Evolutionary conservation across 2,329 filamentous ascomycete genomes (phyloP).

Genomic region (Truncatella angustata): DNA sequence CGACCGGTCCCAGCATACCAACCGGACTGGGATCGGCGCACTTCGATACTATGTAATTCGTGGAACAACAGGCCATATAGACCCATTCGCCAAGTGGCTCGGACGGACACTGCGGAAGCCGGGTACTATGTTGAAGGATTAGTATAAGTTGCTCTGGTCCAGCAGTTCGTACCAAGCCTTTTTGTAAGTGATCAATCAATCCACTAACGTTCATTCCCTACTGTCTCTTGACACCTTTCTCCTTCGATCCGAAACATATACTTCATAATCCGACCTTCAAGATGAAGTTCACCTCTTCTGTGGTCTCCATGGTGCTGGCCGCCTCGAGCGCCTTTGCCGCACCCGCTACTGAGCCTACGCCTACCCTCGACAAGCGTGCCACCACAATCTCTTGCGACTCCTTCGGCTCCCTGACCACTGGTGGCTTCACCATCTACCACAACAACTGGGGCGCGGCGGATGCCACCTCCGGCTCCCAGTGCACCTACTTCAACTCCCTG

Average conservation of each 20-base stretch:
- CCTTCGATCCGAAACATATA: too few relatives aligned
- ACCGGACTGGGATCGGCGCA: neutral
- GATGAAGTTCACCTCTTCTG: conserved; percentile 10
- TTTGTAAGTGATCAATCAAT: too few relatives aligned
- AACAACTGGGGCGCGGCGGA: conserved; percentile 46
- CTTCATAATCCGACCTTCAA: neutral
- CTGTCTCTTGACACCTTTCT: neutral
- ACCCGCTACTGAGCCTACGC: conserved; percentile 22
- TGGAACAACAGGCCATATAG: conserved; percentile 1
- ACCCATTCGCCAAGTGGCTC: neutral
- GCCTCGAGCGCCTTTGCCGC: conserved; percentile 16
- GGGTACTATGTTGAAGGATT: neutral
- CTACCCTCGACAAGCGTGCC: conserved; percentile 32
- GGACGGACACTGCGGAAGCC: neutral
- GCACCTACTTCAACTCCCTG: conserved; percentile 37
- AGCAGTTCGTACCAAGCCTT: neutral
- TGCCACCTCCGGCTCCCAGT: conserved; percentile 39
- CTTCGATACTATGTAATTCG: conserved; percentile 8
- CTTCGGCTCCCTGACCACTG: conserved; percentile 34
- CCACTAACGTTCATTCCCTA: neutral
- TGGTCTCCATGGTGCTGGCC: conserved; percentile 28
- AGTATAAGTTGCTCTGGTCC: neutral
- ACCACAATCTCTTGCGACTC: conserved; percentile 34
- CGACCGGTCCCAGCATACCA: conserved; percentile 1
- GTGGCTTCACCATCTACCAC: conserved; percentile 49